Percentiles rank a stretch among this genome's conserved stretches.
These are phyloP conservation scores for Arthrobotrys musiformis DNA, from an alignment of 2,329 filamentous ascomycete species.

Conservation along the genomic window DNA sequence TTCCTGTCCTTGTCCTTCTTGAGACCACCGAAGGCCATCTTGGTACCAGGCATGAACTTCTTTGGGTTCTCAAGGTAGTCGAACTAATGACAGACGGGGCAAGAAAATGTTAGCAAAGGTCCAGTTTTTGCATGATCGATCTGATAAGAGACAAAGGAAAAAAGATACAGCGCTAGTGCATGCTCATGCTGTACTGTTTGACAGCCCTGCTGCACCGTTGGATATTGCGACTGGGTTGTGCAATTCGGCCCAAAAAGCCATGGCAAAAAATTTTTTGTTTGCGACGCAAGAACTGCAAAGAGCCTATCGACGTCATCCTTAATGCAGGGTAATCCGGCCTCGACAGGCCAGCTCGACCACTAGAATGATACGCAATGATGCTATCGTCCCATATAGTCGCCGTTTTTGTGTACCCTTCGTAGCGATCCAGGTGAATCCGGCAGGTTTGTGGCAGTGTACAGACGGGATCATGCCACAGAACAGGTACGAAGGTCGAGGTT, in stretches of 20 bases:
- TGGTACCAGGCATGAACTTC: conserved; percentile 99
- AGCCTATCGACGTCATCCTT: conserved; percentile 34
- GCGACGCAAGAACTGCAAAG: conserved; percentile 1
- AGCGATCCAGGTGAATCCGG: neutral
- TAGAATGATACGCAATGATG: conserved; percentile 1
- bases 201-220: conserved; percentile 9
- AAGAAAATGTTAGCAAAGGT: conserved; percentile 39
- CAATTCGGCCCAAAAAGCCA: conserved; percentile 8
- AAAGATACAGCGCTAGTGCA: neutral
- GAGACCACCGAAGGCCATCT: conserved; percentile 99
- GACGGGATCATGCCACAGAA: neutral
- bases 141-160: neutral
- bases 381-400: neutral
- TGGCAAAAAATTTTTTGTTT: conserved; percentile 29
- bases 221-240: conserved; percentile 7
- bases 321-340: conserved; percentile 29
- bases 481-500: neutral
- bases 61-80: conserved; percentile 99
- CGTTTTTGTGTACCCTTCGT: neutral
- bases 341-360: neutral
- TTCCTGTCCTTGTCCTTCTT: conserved; percentile 99
- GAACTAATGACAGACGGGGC: conserved; percentile 70
- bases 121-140: neutral
- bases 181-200: neutral
- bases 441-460: neutral